Percentiles rank a stretch among this genome's conserved stretches.
These are phyloP conservation scores for Pseudogymnoascus sp. DNA, from an alignment of 2,329 filamentous ascomycete genomes.

Conservation along the genomic window DNA sequence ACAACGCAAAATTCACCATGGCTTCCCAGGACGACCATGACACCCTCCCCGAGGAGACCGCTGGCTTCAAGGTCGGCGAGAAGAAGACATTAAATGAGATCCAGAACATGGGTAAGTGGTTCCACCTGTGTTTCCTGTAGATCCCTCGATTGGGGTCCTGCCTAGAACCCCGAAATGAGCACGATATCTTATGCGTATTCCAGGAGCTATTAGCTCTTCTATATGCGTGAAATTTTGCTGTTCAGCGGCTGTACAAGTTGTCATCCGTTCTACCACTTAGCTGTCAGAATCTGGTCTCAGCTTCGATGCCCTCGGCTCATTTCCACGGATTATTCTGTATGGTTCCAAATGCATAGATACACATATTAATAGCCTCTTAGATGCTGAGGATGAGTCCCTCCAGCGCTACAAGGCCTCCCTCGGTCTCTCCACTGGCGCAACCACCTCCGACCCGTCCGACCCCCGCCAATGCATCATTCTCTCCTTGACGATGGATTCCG, in stretches of 20 bases:
- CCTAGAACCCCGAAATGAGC: background rate
- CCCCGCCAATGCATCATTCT: constrained; percentile 89
- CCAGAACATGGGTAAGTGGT: constrained; percentile 74
- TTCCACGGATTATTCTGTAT: background rate
- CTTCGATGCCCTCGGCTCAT: background rate
- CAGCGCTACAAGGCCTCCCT: constrained; percentile 97
- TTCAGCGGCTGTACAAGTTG: background rate
- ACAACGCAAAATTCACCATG: constrained; percentile 41
- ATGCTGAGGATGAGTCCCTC: constrained; percentile 79
- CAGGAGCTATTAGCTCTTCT: background rate
- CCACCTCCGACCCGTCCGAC: constrained; percentile 71
- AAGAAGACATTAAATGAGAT: constrained; percentile 98
- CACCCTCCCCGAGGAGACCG: constrained; percentile 76
- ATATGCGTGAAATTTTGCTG: constrained; percentile 10
- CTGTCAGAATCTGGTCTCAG: background rate
- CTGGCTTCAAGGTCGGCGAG: constrained; percentile 97
- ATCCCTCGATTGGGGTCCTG: constrained; percentile 6
- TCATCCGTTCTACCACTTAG: background rate
- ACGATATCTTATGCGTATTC: background rate
- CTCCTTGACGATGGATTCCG: constrained; percentile 78
- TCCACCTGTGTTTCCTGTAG: constrained; percentile 11
- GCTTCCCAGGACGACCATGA: constrained; percentile 67
- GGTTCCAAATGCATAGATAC: background rate
- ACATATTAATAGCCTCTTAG: constrained; percentile 21
- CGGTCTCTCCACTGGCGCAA: constrained; percentile 67